phyloP scores from a whole-genome alignment of 768 basidiomycete species.

The Mycena epipterygia region DNA sequence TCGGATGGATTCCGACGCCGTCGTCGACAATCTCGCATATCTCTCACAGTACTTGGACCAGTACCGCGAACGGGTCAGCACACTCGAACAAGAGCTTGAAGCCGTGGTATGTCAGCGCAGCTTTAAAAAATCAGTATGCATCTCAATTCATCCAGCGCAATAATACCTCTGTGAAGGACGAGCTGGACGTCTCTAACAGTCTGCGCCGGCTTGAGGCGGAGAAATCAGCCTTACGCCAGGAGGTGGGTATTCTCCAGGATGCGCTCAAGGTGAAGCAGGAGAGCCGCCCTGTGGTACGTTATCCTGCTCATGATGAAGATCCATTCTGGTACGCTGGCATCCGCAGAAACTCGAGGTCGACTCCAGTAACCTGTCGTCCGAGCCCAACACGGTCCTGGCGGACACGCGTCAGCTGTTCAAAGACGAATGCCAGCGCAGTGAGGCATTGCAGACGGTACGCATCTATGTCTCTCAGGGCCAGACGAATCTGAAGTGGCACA shows the following conservation, averaged over 20 bases:
- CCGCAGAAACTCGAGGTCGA: constrained; percentile 1
- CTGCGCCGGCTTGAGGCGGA: not conserved
- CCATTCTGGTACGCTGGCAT: too few species aligned
- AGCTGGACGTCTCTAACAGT: not conserved
- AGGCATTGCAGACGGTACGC: not conserved
- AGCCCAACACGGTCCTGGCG: not conserved
- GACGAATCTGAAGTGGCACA: not conserved
- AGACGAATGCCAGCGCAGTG: not conserved
- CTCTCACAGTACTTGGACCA: constrained; percentile 7
- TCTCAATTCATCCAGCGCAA: not conserved
- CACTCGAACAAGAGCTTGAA: constrained; percentile 10
- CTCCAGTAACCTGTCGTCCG: not conserved
- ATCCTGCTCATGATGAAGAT: too few species aligned
- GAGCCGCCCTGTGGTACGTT: not conserved
- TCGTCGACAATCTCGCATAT: constrained; percentile 4
- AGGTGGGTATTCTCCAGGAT: not conserved
- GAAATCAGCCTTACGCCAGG: not conserved
- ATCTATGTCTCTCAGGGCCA: too few species aligned
- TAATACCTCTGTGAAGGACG: not conserved
- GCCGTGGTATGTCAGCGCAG: not conserved
- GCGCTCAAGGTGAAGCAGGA: not conserved
- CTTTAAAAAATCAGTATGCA: not conserved
- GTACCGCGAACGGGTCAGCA: not conserved
- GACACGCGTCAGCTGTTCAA: not conserved
- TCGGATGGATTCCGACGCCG: not conserved